phyloP scores from a whole-genome alignment of 139 green algal species.

The Diplosphaera chodatii region DNA sequence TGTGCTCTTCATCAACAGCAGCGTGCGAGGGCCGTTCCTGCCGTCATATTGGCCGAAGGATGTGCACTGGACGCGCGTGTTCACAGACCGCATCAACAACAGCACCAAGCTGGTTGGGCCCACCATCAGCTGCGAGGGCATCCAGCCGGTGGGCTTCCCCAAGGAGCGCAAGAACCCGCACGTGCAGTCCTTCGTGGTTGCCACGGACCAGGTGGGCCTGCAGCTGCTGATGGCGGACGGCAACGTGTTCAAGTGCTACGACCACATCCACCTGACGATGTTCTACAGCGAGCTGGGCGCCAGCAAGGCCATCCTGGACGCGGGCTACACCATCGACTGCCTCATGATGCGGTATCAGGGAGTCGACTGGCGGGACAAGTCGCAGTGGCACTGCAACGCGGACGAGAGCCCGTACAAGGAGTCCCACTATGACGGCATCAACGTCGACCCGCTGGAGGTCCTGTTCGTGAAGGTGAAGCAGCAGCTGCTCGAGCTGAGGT shows the following conservation, averaged over 20 bases:
- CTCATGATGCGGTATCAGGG: slow-evolving; percentile 10
- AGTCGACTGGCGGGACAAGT: slow-evolving; percentile 15
- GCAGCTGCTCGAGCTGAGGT: not conserved
- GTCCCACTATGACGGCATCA: slow-evolving; percentile 44
- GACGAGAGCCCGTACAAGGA: slow-evolving; percentile 6
- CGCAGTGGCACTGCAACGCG: slow-evolving; percentile 12
- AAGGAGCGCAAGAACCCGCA: slow-evolving; percentile 12
- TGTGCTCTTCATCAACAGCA: slow-evolving; percentile 64
- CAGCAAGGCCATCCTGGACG: slow-evolving; percentile 14
- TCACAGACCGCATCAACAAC: slow-evolving; percentile 2
- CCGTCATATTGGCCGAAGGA: not conserved
- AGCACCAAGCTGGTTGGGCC: slow-evolving; percentile 21
- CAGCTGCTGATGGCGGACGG: slow-evolving; percentile 6
- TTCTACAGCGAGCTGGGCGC: slow-evolving; percentile 14
- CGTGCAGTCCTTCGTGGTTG: slow-evolving; percentile 19
- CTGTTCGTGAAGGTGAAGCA: slow-evolving; percentile 58
- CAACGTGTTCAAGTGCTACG: slow-evolving; percentile 9
- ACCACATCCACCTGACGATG: slow-evolving; percentile 9
- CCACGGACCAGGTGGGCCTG: slow-evolving; percentile 15
- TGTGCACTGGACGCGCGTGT: slow-evolving; percentile 5
- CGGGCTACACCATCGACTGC: slow-evolving; percentile 17
- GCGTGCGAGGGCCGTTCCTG: slow-evolving; percentile 41
- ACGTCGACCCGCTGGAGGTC: slow-evolving; percentile 58
- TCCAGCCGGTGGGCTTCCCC: not conserved
- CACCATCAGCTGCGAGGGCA: slow-evolving; percentile 27